These are phyloP conservation scores for Yarrowia sp. DNA, from an alignment of 805 yeast species.

Conservation along the genomic window DNA sequence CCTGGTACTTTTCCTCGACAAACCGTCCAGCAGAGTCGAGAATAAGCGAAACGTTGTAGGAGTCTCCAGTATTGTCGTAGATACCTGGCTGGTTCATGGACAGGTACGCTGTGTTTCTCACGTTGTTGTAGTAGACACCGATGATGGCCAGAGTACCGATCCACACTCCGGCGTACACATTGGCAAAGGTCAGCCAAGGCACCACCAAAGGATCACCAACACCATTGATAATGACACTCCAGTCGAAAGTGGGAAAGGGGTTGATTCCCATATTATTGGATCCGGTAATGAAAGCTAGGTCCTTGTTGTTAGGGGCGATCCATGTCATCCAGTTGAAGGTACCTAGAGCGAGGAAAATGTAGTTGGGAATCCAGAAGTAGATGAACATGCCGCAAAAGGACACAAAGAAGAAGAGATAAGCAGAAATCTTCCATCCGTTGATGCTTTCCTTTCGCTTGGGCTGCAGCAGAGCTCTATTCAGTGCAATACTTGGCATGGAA, in stretches of 20 bases:
- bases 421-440: constrained; percentile 64
- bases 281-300: constrained; percentile 69
- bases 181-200: constrained; percentile 40
- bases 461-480: constrained; percentile 50
- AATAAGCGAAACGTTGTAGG: constrained; percentile 57
- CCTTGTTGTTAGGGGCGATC: constrained; percentile 61
- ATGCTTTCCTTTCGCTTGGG: constrained; percentile 44
- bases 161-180: constrained; percentile 38
- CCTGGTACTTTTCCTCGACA: constrained; percentile 56
- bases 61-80: constrained; percentile 60
- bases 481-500: constrained; percentile 62
- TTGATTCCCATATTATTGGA: constrained; percentile 52
- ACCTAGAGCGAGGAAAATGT: constrained; percentile 64
- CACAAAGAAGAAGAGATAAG: constrained; percentile 58
- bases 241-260: constrained; percentile 55
- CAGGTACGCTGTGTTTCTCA: constrained; percentile 47
- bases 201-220: constrained; percentile 37
- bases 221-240: constrained; percentile 48
- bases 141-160: constrained; percentile 51
- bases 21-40: constrained; percentile 50
- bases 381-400: constrained; percentile 56
- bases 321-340: constrained; percentile 69
- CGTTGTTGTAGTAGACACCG: constrained; percentile 58
- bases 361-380: constrained; percentile 75
- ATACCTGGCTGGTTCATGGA: constrained; percentile 52